Conservation (phyloP, 2,329 filamentous ascomycete species). For the Zymoseptoria ardabiliae region DNA sequence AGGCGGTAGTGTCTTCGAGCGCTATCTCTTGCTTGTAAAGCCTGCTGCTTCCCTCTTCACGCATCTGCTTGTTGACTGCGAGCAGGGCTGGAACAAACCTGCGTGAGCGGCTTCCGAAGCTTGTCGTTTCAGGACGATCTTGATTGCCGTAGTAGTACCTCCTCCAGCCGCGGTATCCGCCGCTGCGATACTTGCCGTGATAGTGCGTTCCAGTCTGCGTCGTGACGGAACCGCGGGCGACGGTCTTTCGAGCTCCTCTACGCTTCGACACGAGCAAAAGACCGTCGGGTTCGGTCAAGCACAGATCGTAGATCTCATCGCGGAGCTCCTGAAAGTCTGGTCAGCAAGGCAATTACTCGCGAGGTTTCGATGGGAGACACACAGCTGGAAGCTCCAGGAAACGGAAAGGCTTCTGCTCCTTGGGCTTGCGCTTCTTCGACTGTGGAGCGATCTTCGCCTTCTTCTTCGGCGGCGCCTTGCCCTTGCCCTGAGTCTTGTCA, state of each 20-base stretch:
- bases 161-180: not conserved
- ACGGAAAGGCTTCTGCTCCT: slow-evolving; percentile 18
- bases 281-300: slow-evolving; percentile 18
- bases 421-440: slow-evolving; percentile 6
- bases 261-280: slow-evolving; percentile 15
- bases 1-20: slow-evolving; percentile 17
- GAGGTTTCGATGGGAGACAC: not conserved
- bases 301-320: slow-evolving; percentile 25
- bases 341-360: not conserved
- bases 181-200: not conserved
- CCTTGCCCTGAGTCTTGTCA: not conserved
- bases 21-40: slow-evolving; percentile 25
- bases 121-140: not conserved
- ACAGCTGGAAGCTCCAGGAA: slow-evolving; percentile 19
- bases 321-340: slow-evolving; percentile 17
- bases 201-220: not conserved
- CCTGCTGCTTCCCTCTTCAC: slow-evolving; percentile 19
- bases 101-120: not conserved
- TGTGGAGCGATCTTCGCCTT: not conserved
- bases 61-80: slow-evolving; percentile 24
- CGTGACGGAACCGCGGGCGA: slow-evolving; percentile 11
- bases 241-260: slow-evolving; percentile 17
- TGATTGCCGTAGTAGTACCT: not conserved
- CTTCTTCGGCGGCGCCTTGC: not conserved
- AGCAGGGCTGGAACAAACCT: slow-evolving; percentile 20